Evolutionary conservation across 1,139 yeast species (phyloP).

Genomic region (Lodderomyces parapsilosis): DNA sequence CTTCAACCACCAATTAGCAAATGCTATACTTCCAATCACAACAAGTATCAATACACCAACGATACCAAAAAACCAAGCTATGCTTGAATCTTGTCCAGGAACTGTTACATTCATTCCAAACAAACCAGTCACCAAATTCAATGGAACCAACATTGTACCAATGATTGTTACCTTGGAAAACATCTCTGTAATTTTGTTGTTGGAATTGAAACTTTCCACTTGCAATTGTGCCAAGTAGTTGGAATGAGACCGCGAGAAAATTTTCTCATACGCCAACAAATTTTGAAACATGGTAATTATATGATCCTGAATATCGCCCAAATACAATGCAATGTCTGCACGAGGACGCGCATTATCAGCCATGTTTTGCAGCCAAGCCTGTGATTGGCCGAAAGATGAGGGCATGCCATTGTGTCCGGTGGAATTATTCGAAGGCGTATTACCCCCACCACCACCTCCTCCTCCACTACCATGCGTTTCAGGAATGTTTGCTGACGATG

Average conservation of each 20-base stretch:
- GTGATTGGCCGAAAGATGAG: neutral
- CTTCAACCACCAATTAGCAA: conserved; percentile 40
- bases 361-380: conserved; percentile 11
- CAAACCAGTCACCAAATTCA: conserved; percentile 86
- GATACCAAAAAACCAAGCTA: conserved; percentile 38
- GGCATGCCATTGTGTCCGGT: neutral
- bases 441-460: neutral
- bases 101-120: conserved; percentile 95
- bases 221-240: conserved; percentile 92
- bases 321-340: conserved; percentile 79
- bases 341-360: conserved; percentile 58
- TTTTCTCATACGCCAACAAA: conserved; percentile 84
- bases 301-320: conserved; percentile 98
- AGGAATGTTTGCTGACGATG: neutral
- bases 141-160: conserved; percentile 89
- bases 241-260: conserved; percentile 86
- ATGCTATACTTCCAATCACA: conserved; percentile 23
- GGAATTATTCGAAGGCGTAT: neutral
- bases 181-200: conserved; percentile 81
- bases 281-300: conserved; percentile 94
- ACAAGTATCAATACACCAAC: conserved; percentile 37
- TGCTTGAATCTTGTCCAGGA: conserved; percentile 58
- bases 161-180: conserved; percentile 84
- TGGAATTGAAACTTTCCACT: conserved; percentile 85
- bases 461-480: neutral